Evolutionary conservation across 805 yeast genomes (phyloP).

Genomic region (Wickerhamomyces alni): DNA sequence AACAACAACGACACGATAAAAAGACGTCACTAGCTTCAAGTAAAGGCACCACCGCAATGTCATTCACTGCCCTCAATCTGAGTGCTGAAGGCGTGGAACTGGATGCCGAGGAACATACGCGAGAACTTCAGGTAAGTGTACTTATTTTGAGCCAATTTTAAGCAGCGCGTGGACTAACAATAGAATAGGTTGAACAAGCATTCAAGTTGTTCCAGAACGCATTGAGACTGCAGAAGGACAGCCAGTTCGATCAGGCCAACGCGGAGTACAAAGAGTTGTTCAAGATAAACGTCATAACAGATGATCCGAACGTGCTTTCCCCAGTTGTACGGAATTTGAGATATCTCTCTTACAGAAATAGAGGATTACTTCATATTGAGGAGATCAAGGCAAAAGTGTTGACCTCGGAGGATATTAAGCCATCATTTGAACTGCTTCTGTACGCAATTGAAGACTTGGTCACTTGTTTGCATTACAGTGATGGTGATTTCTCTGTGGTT

Average conservation of each 20-base stretch:
- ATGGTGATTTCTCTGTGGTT: conserved; percentile 55
- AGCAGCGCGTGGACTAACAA: conserved; percentile 1
- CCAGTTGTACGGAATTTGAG: conserved; percentile 71
- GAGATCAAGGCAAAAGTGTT: conserved; percentile 20
- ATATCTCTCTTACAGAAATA: conserved; percentile 72
- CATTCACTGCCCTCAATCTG: conserved; percentile 75
- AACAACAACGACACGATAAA: not conserved
- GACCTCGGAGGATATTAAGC: not conserved
- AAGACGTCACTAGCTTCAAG: no score
- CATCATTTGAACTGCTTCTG: conserved; percentile 13
- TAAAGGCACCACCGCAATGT: conserved; percentile 27
- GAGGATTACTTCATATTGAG: conserved; percentile 64
- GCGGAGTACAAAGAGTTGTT: conserved; percentile 56
- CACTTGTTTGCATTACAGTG: conserved; percentile 59
- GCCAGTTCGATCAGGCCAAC: conserved; percentile 44
- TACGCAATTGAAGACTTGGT: conserved; percentile 52
- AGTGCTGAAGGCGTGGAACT: conserved; percentile 61
- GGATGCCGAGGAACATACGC: conserved; percentile 83
- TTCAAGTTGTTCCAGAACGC: conserved; percentile 71
- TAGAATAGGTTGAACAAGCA: conserved; percentile 59
- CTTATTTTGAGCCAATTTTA: not conserved
- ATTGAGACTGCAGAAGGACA: conserved; percentile 49
- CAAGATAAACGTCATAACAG: conserved; percentile 56
- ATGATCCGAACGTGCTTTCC: conserved; percentile 39
- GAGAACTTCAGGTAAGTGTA: conserved; percentile 66